Evolutionary conservation across 2,329 filamentous ascomycete species (phyloP).

Genomic region (Plectosphaerella plurivora): DNA sequence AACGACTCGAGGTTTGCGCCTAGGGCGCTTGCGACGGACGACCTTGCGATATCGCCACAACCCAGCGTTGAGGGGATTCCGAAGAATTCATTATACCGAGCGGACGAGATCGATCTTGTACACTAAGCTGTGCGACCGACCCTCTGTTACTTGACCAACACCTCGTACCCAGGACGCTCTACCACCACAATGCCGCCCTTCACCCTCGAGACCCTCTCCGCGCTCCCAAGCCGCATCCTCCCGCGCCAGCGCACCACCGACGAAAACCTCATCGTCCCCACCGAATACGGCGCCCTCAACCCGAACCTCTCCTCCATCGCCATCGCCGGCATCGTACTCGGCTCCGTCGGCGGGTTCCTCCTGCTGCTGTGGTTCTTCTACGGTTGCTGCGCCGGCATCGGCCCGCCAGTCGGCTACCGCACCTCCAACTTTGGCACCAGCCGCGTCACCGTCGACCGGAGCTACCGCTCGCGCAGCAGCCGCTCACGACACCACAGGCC

Average conservation of each 20-base stretch:
- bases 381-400: constrained; percentile 36
- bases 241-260: constrained; percentile 6
- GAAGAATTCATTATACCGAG: too few relatives aligned
- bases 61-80: too few relatives aligned
- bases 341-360: constrained; percentile 44
- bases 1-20: background rate
- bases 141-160: too few relatives aligned
- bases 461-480: constrained; percentile 10
- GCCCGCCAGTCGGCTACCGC: constrained; percentile 21
- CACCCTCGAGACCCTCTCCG: background rate
- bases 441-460: background rate
- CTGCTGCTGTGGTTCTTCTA: constrained; percentile 49
- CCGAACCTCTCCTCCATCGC: constrained; percentile 36
- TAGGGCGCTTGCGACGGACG: background rate
- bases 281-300: constrained; percentile 25
- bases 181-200: background rate
- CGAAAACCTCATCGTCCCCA: constrained; percentile 24
- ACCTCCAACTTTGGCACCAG: constrained; percentile 7
- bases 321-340: constrained; percentile 39
- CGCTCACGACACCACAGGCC: constrained; percentile 7
- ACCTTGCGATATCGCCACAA: too few relatives aligned
- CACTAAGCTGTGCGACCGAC: too few relatives aligned
- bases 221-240: constrained; percentile 6
- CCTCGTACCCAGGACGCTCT: background rate
- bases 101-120: too few relatives aligned